Base-by-base conservation (phyloP, 805 yeast genomes). In the Peterozyma xylosa region DNA sequence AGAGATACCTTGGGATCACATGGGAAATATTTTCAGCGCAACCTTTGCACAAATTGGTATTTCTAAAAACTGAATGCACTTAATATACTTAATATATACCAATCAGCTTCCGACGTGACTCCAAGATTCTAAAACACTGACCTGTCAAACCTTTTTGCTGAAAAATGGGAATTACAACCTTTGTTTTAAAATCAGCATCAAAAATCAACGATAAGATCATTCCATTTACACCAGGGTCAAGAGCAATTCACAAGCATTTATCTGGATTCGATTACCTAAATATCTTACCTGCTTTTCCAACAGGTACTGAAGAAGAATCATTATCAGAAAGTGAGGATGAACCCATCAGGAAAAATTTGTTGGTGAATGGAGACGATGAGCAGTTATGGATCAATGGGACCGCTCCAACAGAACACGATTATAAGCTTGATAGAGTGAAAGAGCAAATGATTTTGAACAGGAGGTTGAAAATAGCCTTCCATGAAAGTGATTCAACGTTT, bases 191-290 rank as follows among this genome's bases (percentile, higher is more conserved):
- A 18, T 11, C 39, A 9, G 46, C 40, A n/a, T 35, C 42, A 5
- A 30, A 29, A 5, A 18, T 39, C 30, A 43, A 43, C 33, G 46
- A 43, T 32, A n/a, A 14, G 11, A 13, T 13, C 15, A 15, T 43
- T 38, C 42, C 46, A 5, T 43, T 43, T 17, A 43, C 46, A 3
- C 46, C 46, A n/a, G 18, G 35, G 27, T 35, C 39, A 6, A 30
- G 16, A 14, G 30, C 18, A 2, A 13, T 43, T 4, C 32, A 30
- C 15, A 37, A 39, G n/a, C 18, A 9, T n/a, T 38, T 35, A 2
- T 11, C 37, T 11, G 18, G 32, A 14, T 36, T 18, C 13, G 46
- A 43, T 36, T 9, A 35, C 11, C 39, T 43, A 18, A 35, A 39
- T 3, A 11, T 43, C 5, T 9, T 43, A 7, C 42, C 46, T 7